Base-by-base conservation (phyloP, 2,329 filamentous ascomycete species). In the Aspergillus terreus region DNA sequence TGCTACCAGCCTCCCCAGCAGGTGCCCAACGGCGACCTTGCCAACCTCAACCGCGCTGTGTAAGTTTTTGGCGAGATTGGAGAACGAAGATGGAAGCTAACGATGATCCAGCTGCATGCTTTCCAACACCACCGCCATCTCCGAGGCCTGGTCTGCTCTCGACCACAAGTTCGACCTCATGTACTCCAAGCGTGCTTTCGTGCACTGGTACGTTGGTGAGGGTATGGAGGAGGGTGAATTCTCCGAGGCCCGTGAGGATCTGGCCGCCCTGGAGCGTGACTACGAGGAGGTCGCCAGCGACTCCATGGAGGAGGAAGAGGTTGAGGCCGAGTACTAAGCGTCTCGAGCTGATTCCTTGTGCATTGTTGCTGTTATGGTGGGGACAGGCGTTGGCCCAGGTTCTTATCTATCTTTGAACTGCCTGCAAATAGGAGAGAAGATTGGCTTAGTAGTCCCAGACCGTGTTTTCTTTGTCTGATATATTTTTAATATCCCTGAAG, bases 141-240 rank as follows among this genome's bases (percentile, higher is more conserved):
- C 92, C 70, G 92, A 97, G 80, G 94, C 94, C 59, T 99, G 94
- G 94, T 92, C 89, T 59, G 91, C 91, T 62, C 85, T 99, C 60
- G 95, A 91, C 57, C 84, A 87, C 84, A 99, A 99, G 82, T 99
- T 99, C 81, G 94, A 99, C 72, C 90, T 99, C 74, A 99, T 99
- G 94, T 96, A 97, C 86, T 95, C 90, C 76, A 99, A 99, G 88
- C 94, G 94, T 81, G 94, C 94, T 58, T 99, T 99, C 79, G 94
- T 99, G 61, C 94, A 99, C 81, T 99, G 94, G 94, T 99, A 97
- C 70, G 94, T 99, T 71, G 94, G 94, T 80, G 94, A 97, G 83
- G 94, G 94, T 85, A 99, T 99, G 94, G 94, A 99, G 83, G 94
- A 99, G 78, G 94, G 94, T 77, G 94, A 99, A 79, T 99, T 99